Percentiles rank a stretch among this genome's conserved stretches.
phyloP scores from a whole-genome alignment of 164 flowering plant species.

The Brasenia schreberi region DNA sequence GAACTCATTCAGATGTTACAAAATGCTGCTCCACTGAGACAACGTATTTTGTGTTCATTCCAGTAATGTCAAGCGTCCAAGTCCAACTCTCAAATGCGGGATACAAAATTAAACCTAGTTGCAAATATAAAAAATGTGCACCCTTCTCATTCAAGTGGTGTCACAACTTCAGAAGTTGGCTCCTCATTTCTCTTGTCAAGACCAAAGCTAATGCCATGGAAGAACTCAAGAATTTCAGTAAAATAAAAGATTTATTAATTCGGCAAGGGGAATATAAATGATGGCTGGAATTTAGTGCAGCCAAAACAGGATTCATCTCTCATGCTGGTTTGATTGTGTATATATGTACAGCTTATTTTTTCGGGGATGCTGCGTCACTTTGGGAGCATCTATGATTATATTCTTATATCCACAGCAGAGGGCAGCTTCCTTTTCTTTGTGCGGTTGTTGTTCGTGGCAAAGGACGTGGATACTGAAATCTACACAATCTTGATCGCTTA shows the following conservation, averaged over 20 bases:
- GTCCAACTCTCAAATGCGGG: constrained; percentile 17
- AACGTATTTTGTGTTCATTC: constrained; percentile 12
- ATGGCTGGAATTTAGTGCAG: no score
- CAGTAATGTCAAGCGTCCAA: constrained; percentile 2
- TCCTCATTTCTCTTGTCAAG: constrained; percentile 31
- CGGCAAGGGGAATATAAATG: no score
- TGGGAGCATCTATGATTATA: no score
- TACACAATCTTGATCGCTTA: no score
- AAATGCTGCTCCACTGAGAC: constrained; percentile 66
- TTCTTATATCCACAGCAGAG: no score
- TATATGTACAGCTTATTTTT: no score
- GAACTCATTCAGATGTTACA: constrained; percentile 53
- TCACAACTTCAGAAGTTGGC: constrained; percentile 10
- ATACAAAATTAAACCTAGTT: constrained; percentile 5
- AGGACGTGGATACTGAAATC: no score
- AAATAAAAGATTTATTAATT: constrained; percentile 20
- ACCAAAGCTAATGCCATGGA: constrained; percentile 77
- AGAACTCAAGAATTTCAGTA: constrained; percentile 52
- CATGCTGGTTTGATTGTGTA: no score
- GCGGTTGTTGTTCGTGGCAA: no score
- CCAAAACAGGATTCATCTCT: no score
- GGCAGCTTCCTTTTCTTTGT: no score
- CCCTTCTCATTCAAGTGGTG: constrained; percentile 9
- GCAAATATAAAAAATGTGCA: constrained; percentile 8
- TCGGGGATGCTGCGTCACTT: no score